Evolutionary conservation across 495 filamentous ascomycete genomes (phyloP), one percentile per base, ranked within the genome.

Genomic region (Aspergillus cavernicola): DNA sequence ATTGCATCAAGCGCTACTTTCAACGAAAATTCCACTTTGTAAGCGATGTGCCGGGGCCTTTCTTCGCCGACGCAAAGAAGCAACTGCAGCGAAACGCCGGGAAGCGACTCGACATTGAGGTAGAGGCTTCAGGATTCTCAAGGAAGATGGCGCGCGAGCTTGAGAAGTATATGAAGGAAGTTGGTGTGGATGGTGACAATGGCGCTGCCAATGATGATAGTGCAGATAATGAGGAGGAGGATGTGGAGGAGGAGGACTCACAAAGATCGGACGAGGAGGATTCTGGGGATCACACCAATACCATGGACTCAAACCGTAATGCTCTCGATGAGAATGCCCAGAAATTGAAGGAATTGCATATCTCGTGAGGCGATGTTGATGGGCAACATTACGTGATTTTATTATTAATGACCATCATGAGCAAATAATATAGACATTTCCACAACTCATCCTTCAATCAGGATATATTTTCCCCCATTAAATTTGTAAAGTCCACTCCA

Each of bases 141-240:
- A 92, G 84, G 71, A 97, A 96, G 78, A 93, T 93, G 82, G 87
- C 87, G 13, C 93, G 90, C 62, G 93, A 97, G 53, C 71, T 97
- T 19, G 92, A 96, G 60, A 80, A 80, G 6, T 96, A 95, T 63
- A 95, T 97, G 78, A 82, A 84, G 57, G 85, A 83, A 24, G 80
- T 85, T 19, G 84, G 82, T 16, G 80, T 77, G 5, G 79, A 84
- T 56, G 80, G 75, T 1, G 83, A 82, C 22, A 50, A 38, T 13
- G 33, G 33, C 16, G 33, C 22, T 12, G 6, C n/a, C 2, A 39
- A 50, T 57, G 75, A 62, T 0, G 75, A 70, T n/a, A 64, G 61
- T 39, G 59, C 61, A 23, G 57, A 60, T 2, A 63, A 66, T 0
- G 70, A 71, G 0, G 80, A 83, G 9, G 68, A 76, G 3, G 71